phyloP scores from a whole-genome alignment of 495 filamentous ascomycete genomes.

The Chlorociboria aeruginascens region DNA sequence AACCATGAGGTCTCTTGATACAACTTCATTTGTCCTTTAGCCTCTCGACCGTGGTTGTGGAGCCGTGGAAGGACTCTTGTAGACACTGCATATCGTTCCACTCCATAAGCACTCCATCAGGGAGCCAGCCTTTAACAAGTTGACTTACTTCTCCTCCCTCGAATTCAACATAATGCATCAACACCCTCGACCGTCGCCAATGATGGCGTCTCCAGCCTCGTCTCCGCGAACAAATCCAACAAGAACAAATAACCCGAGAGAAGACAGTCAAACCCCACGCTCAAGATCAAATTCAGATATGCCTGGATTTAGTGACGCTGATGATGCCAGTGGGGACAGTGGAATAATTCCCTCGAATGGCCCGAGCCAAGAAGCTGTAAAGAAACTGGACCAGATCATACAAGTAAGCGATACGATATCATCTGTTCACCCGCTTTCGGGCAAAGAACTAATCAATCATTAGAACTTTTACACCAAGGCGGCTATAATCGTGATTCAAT shows the following conservation, averaged over 20 bases:
- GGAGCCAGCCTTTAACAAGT: constrained; percentile 6
- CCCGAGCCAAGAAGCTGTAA: constrained; percentile 47
- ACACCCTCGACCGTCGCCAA: constrained; percentile 59
- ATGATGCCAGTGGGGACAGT: constrained; percentile 22
- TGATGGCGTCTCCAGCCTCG: constrained; percentile 51
- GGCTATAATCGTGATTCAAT: constrained; percentile 71
- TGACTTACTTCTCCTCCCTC: not conserved
- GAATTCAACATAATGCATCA: constrained; percentile 56
- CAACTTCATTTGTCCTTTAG: constrained; percentile 13
- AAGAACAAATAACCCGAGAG: constrained; percentile 61
- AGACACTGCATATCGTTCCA: constrained; percentile 3
- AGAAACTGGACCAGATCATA: constrained; percentile 81
- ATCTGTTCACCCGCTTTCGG: not conserved
- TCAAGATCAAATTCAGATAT: constrained; percentile 17
- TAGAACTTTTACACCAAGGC: constrained; percentile 90
- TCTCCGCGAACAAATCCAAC: constrained; percentile 54
- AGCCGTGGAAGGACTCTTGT: constrained; percentile 3
- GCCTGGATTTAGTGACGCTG: constrained; percentile 15
- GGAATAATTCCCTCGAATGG: constrained; percentile 34
- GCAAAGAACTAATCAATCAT: not conserved
- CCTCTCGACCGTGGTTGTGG: constrained; percentile 10
- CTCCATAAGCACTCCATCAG: not conserved
- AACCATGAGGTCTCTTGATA: constrained; percentile 17
- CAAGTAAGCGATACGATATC: constrained; percentile 43
- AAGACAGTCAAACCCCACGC: constrained; percentile 24